Evolutionary conservation across 805 yeast genomes (phyloP).

Genomic region (Naumovozyma castellii): DNA sequence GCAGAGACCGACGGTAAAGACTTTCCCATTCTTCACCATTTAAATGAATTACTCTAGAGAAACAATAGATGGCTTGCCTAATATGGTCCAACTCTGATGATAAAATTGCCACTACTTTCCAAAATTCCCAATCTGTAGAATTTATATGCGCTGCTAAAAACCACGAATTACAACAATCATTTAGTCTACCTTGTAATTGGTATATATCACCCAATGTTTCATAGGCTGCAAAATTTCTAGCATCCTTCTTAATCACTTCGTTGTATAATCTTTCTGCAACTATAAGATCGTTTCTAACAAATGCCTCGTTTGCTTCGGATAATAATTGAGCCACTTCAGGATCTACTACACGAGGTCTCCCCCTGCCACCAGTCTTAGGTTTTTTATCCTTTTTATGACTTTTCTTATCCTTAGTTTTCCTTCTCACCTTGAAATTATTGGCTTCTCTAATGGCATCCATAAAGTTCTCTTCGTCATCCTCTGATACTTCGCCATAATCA

Average conservation of each 20-base stretch:
- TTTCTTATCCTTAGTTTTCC: slow-evolving; percentile 27
- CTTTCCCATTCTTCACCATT: slow-evolving; percentile 43
- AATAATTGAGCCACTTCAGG: slow-evolving; percentile 64
- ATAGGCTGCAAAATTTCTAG: slow-evolving; percentile 73
- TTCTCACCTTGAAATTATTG: slow-evolving; percentile 44
- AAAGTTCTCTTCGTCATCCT: slow-evolving; percentile 38
- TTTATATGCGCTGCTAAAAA: slow-evolving; percentile 69
- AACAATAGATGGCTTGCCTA: slow-evolving; percentile 74
- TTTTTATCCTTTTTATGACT: slow-evolving; percentile 14
- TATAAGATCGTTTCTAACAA: slow-evolving; percentile 52
- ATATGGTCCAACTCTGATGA: slow-evolving; percentile 56
- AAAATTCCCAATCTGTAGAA: slow-evolving; percentile 65
- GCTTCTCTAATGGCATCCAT: slow-evolving; percentile 61
- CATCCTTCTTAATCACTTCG: slow-evolving; percentile 70
- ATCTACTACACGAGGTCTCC: slow-evolving; percentile 39
- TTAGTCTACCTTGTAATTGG: slow-evolving; percentile 51
- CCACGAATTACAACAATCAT: slow-evolving; percentile 76
- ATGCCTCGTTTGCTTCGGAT: slow-evolving; percentile 72
- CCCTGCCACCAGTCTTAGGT: slow-evolving; percentile 24
- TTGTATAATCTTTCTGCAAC: slow-evolving; percentile 50
- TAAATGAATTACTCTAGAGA: slow-evolving; percentile 50
- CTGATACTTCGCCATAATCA: slow-evolving; percentile 31
- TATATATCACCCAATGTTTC: slow-evolving; percentile 82
- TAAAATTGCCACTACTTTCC: slow-evolving; percentile 67
- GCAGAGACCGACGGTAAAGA: slow-evolving; percentile 53